These are phyloP conservation scores for Saturnispora zaruensis DNA, from an alignment of 805 yeast genomes.

Conservation along the genomic window DNA sequence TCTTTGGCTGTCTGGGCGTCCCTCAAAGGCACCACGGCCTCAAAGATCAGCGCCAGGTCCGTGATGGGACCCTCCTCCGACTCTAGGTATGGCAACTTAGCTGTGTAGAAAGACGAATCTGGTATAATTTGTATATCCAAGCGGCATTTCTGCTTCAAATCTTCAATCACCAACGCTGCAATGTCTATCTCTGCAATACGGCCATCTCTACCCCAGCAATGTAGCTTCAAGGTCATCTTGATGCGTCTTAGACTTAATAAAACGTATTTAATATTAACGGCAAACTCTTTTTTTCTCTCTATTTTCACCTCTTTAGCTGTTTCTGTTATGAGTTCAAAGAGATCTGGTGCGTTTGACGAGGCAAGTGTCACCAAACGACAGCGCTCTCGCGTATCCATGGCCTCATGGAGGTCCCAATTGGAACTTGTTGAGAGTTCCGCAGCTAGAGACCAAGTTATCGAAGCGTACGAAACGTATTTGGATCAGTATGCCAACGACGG, in stretches of 20 bases:
- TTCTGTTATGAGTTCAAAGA: conserved; percentile 36
- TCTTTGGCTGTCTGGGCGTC: background rate
- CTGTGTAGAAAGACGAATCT: conserved; percentile 6
- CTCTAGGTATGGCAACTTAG: conserved; percentile 7
- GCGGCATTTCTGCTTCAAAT: background rate
- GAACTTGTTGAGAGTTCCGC: conserved; percentile 38
- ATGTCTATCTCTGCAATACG: conserved; percentile 1
- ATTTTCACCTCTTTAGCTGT: conserved; percentile 37
- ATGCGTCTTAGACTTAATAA: background rate
- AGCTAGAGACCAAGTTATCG: conserved; percentile 37
- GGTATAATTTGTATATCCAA: conserved; percentile 6
- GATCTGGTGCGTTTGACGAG: background rate
- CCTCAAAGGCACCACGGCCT: background rate
- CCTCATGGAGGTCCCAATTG: conserved; percentile 36
- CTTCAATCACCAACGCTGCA: background rate
- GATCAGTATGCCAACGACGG: conserved; percentile 59
- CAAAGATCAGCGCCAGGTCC: conserved; percentile 2
- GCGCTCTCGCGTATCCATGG: conserved; percentile 41
- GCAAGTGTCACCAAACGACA: conserved; percentile 45
- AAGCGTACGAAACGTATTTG: conserved; percentile 52
- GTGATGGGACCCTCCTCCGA: conserved; percentile 1
- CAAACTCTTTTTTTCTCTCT: conserved; percentile 2
- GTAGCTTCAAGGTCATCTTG: conserved; percentile 1
- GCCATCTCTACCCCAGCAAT: conserved; percentile 6
- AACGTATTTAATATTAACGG: background rate